A percentile compares a stretch with the other conserved stretches of the same genome.
These are phyloP conservation scores for Cucumis cinereus DNA, from an alignment of 306 rosid genomes.

Conservation along the genomic window DNA sequence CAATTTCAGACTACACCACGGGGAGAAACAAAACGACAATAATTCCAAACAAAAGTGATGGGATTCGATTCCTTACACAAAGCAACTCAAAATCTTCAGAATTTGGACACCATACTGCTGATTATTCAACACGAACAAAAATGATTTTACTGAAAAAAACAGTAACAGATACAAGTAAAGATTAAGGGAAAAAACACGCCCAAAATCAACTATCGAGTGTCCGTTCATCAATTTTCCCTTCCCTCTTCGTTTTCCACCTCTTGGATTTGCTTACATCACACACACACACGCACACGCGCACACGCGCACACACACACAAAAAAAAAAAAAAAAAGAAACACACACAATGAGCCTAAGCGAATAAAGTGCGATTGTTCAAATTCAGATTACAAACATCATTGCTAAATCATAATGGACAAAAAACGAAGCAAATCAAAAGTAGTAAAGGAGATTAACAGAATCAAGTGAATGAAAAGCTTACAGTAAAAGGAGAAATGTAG, in stretches of 20 bases:
- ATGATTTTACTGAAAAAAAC: background rate
- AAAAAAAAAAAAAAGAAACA: too few relatives aligned
- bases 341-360: background rate
- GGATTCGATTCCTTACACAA: background rate
- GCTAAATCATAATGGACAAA: background rate
- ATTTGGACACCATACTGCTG: background rate
- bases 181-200: background rate
- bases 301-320: too few relatives aligned
- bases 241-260: background rate
- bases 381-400: background rate
- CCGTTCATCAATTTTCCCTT: background rate
- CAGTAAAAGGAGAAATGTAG: background rate
- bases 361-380: background rate
- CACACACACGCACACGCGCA: background rate
- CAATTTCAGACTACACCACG: background rate
- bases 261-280: background rate
- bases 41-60: background rate
- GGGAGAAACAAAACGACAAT: background rate
- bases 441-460: background rate
- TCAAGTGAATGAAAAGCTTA: background rate
- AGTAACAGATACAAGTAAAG: background rate
- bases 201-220: background rate
- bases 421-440: background rate
- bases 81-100: background rate
- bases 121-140: background rate